Evolutionary conservation across 2,329 filamentous ascomycete species (phyloP), one percentile per base, ranked within the genome.

Genomic region (Fusarium nodosum): DNA sequence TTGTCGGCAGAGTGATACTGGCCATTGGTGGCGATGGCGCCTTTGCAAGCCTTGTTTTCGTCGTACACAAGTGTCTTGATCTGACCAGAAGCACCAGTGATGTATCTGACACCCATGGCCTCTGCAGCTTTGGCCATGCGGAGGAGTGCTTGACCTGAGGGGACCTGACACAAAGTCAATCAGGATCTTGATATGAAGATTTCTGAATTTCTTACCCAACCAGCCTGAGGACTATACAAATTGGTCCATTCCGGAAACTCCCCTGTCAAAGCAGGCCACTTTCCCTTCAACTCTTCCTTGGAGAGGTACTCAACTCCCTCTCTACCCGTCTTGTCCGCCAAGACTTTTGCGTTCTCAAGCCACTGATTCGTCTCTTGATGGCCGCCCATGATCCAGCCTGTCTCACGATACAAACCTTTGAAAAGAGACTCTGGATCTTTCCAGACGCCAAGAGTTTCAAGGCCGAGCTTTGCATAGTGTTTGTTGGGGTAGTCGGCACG

Each of bases 401-500:
- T 77, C 60, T 77, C 71, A 18, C 63, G 72, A 59, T 78, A 80
- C 16, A 77, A 65, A 18, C 71, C 72, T 33, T 60, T 60, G 53
- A 79, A 78, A 3, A 79, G 53, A 15, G 75, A 74, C 7, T 66
- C 53, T 6, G 63, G 63, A 24, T 73, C 67, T 47, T 75, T 73
- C 78, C 78, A 79, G 24, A 69, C 66, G 12, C 30, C 22, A 34
- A 76, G 68, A 7, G 77, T 76, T 53, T 79, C 77, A 20, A 77
- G 71, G 1, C 74, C 76, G 4, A 88, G 73, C 18, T 86, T 79
- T 1, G 85, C 85, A 65, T 89, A 88, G 66, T 86, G 87, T 0
- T 81, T 79, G 64, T 88, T 86, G 61, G 86, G 84, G 64, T 89
- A 89, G 69, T 89, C 86, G 9, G 83, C 85, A 4, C 87, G 82